phyloP scores from a whole-genome alignment of 2,329 filamentous ascomycete species.

The Xylaria multiplex region DNA sequence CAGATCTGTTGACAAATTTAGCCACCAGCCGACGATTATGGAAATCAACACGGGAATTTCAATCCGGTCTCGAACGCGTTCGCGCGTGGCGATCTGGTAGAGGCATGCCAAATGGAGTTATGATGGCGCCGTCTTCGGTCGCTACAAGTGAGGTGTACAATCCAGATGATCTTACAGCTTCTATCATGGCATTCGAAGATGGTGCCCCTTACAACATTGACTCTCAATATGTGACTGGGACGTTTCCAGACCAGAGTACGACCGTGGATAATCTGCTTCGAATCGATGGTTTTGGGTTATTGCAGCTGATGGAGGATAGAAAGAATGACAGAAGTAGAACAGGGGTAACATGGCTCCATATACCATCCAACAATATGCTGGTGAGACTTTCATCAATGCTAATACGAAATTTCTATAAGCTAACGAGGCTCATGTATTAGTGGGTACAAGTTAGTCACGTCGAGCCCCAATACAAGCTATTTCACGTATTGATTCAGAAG shows the following conservation, averaged over 20 bases:
- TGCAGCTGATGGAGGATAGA: conserved; percentile 1
- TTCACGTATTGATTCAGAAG: neutral
- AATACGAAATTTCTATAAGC: neutral
- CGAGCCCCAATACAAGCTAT: neutral
- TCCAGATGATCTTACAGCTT: conserved; percentile 11
- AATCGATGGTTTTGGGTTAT: neutral
- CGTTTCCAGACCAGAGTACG: conserved; percentile 28
- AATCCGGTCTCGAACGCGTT: conserved; percentile 15
- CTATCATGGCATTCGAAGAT: conserved; percentile 24
- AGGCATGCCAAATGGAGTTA: conserved; percentile 12
- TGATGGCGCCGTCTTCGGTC: neutral
- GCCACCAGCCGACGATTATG: conserved; percentile 1
- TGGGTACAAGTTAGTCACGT: conserved; percentile 22
- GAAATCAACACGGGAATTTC: conserved; percentile 13
- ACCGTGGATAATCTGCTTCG: conserved; percentile 8
- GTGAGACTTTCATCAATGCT: neutral
- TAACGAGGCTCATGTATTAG: conserved; percentile 7
- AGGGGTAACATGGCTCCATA: conserved; percentile 20
- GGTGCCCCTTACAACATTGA: conserved; percentile 10
- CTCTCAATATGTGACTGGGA: conserved; percentile 1
- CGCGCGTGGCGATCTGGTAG: conserved; percentile 11
- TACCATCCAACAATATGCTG: conserved; percentile 31
- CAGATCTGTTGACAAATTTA: conserved; percentile 8
- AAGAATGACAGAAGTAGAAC: too few relatives aligned
- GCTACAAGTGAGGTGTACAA: neutral